These are phyloP conservation scores for Pichia sp. DNA, from an alignment of 1,139 yeast species.

Conservation along the genomic window DNA sequence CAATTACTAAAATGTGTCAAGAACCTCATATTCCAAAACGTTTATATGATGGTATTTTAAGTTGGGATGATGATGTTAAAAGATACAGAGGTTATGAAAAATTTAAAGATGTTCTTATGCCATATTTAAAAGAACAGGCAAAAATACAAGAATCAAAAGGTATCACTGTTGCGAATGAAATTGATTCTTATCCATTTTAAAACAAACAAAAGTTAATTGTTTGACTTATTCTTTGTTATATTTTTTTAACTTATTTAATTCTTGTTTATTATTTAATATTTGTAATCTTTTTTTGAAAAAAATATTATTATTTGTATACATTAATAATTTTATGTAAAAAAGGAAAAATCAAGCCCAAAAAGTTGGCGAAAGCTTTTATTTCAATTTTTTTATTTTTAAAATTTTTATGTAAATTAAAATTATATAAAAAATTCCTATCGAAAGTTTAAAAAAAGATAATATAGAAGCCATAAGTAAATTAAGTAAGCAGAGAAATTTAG, in stretches of 20 bases:
- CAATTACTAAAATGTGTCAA: constrained; percentile 44
- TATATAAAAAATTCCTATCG: not conserved
- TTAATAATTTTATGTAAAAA: no score
- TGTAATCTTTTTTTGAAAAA: not conserved
- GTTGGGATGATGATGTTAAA: constrained; percentile 55
- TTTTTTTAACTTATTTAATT: not conserved
- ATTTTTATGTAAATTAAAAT: no score
- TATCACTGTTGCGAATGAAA: constrained; percentile 35
- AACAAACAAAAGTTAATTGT: no score
- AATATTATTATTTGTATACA: not conserved
- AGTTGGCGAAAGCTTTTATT: no score
- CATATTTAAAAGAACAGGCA: constrained; percentile 47
- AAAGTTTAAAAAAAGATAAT: not conserved
- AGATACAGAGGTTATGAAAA: constrained; percentile 53
- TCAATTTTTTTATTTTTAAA: no score
- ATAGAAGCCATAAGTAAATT: not conserved
- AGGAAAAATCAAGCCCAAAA: no score
- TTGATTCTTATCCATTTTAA: constrained; percentile 39
- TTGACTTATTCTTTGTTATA: not conserved
- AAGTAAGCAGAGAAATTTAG: not conserved
- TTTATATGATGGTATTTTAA: constrained; percentile 47
- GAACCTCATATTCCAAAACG: constrained; percentile 60
- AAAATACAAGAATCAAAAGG: constrained; percentile 47
- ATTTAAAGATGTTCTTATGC: constrained; percentile 47
- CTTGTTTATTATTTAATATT: not conserved